Evolutionary conservation across 2,329 filamentous ascomycete species (phyloP), one percentile per base, ranked within the genome.

Genomic region (Penicillium sp.): DNA sequence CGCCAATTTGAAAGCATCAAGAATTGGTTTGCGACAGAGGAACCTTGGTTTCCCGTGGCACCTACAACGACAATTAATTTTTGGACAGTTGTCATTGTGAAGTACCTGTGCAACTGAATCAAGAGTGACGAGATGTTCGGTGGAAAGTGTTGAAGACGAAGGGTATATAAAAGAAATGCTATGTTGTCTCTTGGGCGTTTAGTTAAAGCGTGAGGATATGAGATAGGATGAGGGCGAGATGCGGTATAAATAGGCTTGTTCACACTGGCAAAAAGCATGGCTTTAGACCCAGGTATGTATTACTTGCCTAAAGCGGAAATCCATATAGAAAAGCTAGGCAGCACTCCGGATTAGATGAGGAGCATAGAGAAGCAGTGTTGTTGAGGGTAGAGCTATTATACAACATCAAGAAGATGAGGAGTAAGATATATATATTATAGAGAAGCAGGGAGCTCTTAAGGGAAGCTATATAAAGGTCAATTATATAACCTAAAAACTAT

Each of bases 51-150:
- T 43, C 71, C 73, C 14, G 72, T 74, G 38, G 71, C 65, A 35
- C 73, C 71, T 40, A 74, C 58, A 26, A 75, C 62, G 14, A 67
- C 66, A 43, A 74, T 67, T 42, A 66, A 63, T 62, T 71, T 73
- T 18, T 43, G 40, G 14, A 9, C 11, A 18, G 18, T 23, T 11
- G 40, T 2, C 40, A 43, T 43, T 18, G 20, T 43, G 38, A 42
- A 18, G n/a, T n/a, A n/a, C n/a, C n/a, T 6, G 9, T 33, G 30
- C 30, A 35, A 35, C 12, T 5, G 16, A 35, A 35, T 35, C 5
- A 35, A 9, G 8, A 33, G 28, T 11, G 28, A 11, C 12, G 30
- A 14, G 5, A 16, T 35, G 3, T 5, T 14, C 16, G 30, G 12
- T 35, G 30, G 12, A 35, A 35, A 35, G 30, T 16, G 30, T 35